Evolutionary conservation across 805 yeast species (phyloP), one percentile per base, ranked within the genome.

Genomic region (Candida adriatica): DNA sequence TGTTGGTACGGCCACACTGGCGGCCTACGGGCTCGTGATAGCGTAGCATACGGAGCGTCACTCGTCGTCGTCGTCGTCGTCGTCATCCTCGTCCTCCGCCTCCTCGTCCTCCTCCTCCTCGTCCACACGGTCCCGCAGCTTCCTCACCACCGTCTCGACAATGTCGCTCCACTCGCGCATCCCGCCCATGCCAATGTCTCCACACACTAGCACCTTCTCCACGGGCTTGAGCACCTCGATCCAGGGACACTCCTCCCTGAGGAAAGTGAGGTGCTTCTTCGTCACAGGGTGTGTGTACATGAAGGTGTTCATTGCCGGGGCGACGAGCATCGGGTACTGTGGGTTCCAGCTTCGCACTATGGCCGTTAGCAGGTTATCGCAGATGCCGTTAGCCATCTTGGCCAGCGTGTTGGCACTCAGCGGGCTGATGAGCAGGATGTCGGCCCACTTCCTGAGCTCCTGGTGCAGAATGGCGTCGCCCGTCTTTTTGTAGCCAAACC

Each of bases 181-280:
- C 19, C 94, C 94, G 26, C 94, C 94, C 92, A 83, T 81, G 10
- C 92, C 92, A 41, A 83, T 81, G 51, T 83, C 94, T 47, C 94
- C 94, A 61, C 86, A 82, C 13, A 58, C 81, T 61, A 62, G 67
- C 42, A 83, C 87, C 51, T 83, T 83, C 46, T 83, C 94, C 15
- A 81, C 85, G 0, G 94, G 94, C 49, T 74, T 79, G 49, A 83
- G 58, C 13, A 83, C 69, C 37, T 79, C 82, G 32, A 81, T 68
- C 71, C 75, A 79, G 6, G 87, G 83, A 62, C 79, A 78, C 44
- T 78, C 86, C 43, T 81, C 88, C 6, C 66, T 59, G 13, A 83
- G 56, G 26, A 77, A 60, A 14, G 62, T 60, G 36, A 82, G 59
- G 46, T 83, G 94, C 39, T 79, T 71, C 48, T 78, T 81, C 0